Base-by-base conservation (phyloP, 306 rosid genomes). In the Lagenaria siceraria region DNA sequence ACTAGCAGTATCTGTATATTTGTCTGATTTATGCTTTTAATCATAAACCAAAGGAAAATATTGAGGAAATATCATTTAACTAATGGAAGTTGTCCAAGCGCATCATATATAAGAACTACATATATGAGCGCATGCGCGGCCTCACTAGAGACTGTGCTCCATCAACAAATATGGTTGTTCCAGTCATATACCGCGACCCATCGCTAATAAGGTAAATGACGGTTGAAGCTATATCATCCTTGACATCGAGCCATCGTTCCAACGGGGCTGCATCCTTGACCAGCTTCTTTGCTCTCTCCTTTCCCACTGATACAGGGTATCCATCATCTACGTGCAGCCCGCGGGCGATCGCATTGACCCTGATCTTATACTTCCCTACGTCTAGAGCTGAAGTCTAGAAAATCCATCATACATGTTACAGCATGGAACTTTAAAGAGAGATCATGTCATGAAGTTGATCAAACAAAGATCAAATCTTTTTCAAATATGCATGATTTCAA, bases 41-140 rank as follows among this genome's bases (percentile, higher is more conserved):
- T n/a, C n/a, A n/a, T n/a, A n/a, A n/a, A n/a, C n/a, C n/a, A n/a
- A n/a, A n/a, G n/a, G n/a, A n/a, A n/a, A n/a, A 63, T 19, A 29
- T 35, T 19, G 29, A 66, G 29, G 31, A 66, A 18, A 64, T 64
- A 35, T 29, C 22, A 6, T 55, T 27, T 25, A 6, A 62, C 18
- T 14, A 2, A 63, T 63, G 59, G 48, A 13, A 0, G 48, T 33
- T 33, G 40, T 73, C 55, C 53, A 10, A 25, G 21, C 7, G 65
- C 35, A 25, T 6, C 27, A 27, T 2, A 10, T 10, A 69, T n/a
- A 62, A 55, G 78, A 52, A 84, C 88, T 89, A 94, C 90, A 94
- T 91, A 78, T 59, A 94, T 43, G 98, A 91, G 62, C 96, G 94
- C 92, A 94, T 80, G 22, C 98, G 85, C 31, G 98, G 98, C 85